Evolutionary conservation across 1,284 basidiomycete genomes (phyloP), one percentile per base, ranked within the genome.

Genomic region (Earliella scabrosa): DNA sequence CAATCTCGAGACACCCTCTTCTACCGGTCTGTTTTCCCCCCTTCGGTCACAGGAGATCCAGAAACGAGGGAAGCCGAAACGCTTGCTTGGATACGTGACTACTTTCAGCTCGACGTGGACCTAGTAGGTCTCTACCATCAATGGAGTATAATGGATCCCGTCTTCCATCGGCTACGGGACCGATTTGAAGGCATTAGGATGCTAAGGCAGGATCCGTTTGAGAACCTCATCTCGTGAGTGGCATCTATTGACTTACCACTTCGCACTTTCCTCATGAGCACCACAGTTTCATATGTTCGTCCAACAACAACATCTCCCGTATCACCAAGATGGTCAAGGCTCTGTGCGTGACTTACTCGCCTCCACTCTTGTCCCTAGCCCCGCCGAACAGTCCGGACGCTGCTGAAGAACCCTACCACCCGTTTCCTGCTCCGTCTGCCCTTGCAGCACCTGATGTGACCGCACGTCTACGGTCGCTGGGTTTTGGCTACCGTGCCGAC

Each of bases 401-500:
- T 8, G 24, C 29, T 3, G 54, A 50, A 49, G 64, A 75, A 11
- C 64, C 75, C 11, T 95, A 94, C 67, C 87, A 95, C 68, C 85
- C 96, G 1, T 98, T 99, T 65, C 97, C 97, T 0, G 72, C 85
- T 0, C 94, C 93, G 1, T 82, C 83, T 29, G 74, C 73, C 2
- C 81, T 99, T 9, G 83, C 89, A 20, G 72, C 70, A 4, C 71
- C 83, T 0, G 80, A 79, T n/a, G 88, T 92, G 4, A 79, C 86
- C n/a, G 56, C 78, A 2, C 80, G 77, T 13, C 79, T 99, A 16
- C 89, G 96, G 0, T 74, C 82, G 2, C 80, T 99, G 10, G 96
- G 97, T 0, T 99, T 99, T 75, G 97, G 97, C 1, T 99, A 99
- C 69, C 88, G 97, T 34, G 96, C 97, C 0, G 82, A 89, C 45